These are phyloP conservation scores for Leishmania gerbilli DNA, from an alignment of 208 protist genomes.

Conservation along the genomic window DNA sequence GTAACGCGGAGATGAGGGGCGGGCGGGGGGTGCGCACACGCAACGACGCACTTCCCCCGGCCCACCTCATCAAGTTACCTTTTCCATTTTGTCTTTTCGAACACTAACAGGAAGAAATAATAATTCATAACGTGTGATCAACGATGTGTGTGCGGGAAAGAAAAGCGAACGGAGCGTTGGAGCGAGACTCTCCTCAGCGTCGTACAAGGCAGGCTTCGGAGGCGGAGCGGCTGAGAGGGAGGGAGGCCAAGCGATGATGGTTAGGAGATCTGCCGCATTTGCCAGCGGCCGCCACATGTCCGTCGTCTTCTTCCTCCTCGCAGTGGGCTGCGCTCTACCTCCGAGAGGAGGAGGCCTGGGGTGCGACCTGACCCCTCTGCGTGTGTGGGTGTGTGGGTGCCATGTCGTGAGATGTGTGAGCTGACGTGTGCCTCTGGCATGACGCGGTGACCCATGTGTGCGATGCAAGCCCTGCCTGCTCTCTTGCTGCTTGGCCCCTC, in stretches of 20 bases:
- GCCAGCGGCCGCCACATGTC: neutral
- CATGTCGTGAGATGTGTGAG: neutral
- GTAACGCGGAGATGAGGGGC: neutral
- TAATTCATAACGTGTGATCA: neutral
- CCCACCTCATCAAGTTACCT: neutral
- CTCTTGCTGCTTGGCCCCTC: neutral
- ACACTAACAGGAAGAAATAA: neutral
- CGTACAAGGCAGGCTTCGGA: neutral
- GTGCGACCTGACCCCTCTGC: neutral
- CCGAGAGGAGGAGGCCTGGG: no score
- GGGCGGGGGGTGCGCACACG: neutral
- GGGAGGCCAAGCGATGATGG: neutral
- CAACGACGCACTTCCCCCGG: neutral
- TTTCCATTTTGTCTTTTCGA: neutral
- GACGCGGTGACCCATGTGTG: neutral
- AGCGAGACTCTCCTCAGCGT: neutral
- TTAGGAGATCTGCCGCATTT: neutral
- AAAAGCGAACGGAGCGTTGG: neutral
- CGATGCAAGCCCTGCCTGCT: neutral
- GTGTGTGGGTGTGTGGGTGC: neutral
- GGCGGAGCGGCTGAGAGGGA: neutral
- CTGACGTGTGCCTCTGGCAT: neutral
- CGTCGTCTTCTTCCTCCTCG: neutral
- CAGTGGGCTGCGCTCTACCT: neutral
- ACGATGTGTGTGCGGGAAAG: neutral